Evolutionary conservation across 331 rosid genomes (phyloP).

Genomic region (Erythrophleum ivorense): DNA sequence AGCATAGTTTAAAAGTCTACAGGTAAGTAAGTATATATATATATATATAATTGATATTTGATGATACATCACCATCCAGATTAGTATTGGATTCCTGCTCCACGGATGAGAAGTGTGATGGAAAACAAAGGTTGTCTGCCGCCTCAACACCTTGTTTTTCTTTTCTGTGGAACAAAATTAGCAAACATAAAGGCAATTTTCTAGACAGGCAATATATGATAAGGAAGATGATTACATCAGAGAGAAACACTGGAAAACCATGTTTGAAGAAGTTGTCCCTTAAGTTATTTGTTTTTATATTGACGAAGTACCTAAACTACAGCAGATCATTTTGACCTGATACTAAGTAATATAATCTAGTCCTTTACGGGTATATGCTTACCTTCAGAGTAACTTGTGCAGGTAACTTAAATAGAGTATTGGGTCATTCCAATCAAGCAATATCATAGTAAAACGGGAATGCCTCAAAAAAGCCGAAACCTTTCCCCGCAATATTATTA

Average conservation of each 20-base stretch:
- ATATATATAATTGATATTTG: not conserved
- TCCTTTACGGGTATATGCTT: not conserved
- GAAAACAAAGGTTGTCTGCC: slow-evolving; percentile 87
- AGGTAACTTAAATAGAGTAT: not conserved
- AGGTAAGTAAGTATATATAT: not conserved
- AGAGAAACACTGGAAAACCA: slow-evolving; percentile 12
- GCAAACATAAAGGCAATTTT: slow-evolving; percentile 16
- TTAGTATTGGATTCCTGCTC: slow-evolving; percentile 88
- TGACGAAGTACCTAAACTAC: not conserved
- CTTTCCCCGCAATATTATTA: not conserved
- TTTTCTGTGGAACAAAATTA: slow-evolving; percentile 51
- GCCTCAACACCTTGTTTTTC: slow-evolving; percentile 79
- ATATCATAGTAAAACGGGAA: not conserved
- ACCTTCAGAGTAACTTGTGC: not conserved
- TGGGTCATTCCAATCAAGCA: not conserved
- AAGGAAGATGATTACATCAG: slow-evolving; percentile 19
- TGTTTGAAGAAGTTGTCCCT: slow-evolving; percentile 8
- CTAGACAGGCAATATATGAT: not conserved
- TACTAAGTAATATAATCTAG: not conserved
- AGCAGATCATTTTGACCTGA: not conserved
- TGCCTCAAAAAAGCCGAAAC: not conserved
- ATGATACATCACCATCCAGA: slow-evolving; percentile 85
- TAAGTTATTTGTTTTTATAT: not conserved
- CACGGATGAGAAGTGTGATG: slow-evolving; percentile 98
- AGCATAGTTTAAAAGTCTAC: not conserved